Evolutionary conservation across 2,329 filamentous ascomycete species (phyloP).

Genomic region (Diaporthe longicolla): DNA sequence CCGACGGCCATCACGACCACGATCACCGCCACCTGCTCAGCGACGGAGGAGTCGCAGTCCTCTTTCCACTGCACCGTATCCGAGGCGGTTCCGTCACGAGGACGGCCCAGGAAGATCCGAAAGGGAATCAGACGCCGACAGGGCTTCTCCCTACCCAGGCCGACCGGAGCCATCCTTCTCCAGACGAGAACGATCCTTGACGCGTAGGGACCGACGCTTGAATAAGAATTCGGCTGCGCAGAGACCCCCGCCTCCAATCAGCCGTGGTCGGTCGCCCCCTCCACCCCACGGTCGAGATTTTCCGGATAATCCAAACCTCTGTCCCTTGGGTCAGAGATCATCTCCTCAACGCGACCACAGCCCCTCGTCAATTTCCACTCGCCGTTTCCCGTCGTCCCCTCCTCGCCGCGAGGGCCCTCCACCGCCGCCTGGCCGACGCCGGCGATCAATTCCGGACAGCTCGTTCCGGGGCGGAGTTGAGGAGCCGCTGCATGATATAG

Average conservation of each 20-base stretch:
- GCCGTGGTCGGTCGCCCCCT: constrained; percentile 49
- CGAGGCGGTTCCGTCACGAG: constrained; percentile 42
- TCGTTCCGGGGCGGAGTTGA: constrained; percentile 43
- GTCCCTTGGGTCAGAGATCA: constrained; percentile 42
- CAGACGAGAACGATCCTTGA: constrained; percentile 46
- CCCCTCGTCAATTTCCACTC: constrained; percentile 45
- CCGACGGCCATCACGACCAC: constrained; percentile 45
- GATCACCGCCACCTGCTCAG: constrained; percentile 47
- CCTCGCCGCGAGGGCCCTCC: constrained; percentile 34
- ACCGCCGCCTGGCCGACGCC: constrained; percentile 41
- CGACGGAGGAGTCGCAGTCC: constrained; percentile 50
- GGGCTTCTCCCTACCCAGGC: constrained; percentile 29
- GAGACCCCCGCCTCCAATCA: constrained; percentile 43
- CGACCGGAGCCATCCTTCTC: constrained; percentile 41
- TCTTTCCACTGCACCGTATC: constrained; percentile 43
- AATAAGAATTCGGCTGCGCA: constrained; percentile 45
- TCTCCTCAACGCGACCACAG: constrained; percentile 45
- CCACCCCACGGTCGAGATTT: constrained; percentile 41
- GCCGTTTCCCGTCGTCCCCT: constrained; percentile 42
- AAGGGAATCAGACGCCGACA: constrained; percentile 38
- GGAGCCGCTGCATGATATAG: constrained; percentile 41
- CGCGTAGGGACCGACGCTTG: constrained; percentile 46
- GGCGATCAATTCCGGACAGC: constrained; percentile 46
- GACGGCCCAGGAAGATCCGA: constrained; percentile 33
- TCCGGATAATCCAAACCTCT: constrained; percentile 43